phyloP scores from a whole-genome alignment of 2,329 filamentous ascomycete species.

The Trichophyton equinum region DNA sequence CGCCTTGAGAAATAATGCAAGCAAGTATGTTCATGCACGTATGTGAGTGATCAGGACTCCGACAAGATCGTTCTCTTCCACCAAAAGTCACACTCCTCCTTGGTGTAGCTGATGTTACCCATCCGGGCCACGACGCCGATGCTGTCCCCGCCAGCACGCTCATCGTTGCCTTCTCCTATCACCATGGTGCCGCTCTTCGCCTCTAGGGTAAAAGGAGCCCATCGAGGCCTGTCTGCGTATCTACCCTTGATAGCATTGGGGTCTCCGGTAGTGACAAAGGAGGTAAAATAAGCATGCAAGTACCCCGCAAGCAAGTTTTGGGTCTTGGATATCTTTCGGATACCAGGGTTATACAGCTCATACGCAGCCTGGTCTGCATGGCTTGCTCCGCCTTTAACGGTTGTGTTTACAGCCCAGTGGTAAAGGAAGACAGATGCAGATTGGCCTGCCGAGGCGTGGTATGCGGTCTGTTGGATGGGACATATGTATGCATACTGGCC shows the following conservation, averaged over 20 bases:
- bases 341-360: slow-evolving; percentile 31
- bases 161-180: slow-evolving; percentile 39
- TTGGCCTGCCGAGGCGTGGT: slow-evolving; percentile 24
- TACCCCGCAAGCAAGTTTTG: slow-evolving; percentile 34
- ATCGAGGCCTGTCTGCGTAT: slow-evolving; percentile 23
- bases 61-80: slow-evolving; percentile 18
- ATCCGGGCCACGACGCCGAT: slow-evolving; percentile 31
- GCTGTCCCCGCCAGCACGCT: slow-evolving; percentile 33
- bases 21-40: not conserved
- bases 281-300: slow-evolving; percentile 38
- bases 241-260: slow-evolving; percentile 29
- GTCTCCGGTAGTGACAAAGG: slow-evolving; percentile 37
- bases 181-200: slow-evolving; percentile 30
- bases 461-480: slow-evolving; percentile 37
- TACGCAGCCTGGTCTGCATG: slow-evolving; percentile 41
- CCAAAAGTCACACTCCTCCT: slow-evolving; percentile 38
- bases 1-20: not conserved
- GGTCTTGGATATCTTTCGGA: slow-evolving; percentile 24
- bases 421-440: slow-evolving; percentile 38
- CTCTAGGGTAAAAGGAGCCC: slow-evolving; percentile 23
- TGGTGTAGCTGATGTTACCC: slow-evolving; percentile 31
- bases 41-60: slow-evolving; percentile 10
- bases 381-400: slow-evolving; percentile 33
- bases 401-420: slow-evolving; percentile 41
- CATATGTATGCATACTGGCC: slow-evolving; percentile 40